These are phyloP conservation scores for Aspergillus hiratsukae DNA, from an alignment of 2,329 filamentous ascomycete species.

Conservation along the genomic window DNA sequence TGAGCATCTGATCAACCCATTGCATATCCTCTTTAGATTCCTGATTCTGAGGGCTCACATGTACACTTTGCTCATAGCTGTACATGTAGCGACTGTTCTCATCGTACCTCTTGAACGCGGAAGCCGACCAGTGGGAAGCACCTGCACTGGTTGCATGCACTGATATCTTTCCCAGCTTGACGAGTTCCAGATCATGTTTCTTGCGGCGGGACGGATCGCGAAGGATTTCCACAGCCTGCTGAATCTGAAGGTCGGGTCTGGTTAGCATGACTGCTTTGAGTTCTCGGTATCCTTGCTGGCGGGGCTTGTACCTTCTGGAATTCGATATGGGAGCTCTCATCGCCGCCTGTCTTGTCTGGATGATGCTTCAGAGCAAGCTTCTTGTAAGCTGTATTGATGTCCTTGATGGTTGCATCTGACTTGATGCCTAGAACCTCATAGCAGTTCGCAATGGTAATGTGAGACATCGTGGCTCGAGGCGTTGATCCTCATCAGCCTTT, in stretches of 20 bases:
- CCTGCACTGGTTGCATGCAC: neutral
- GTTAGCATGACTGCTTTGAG: neutral
- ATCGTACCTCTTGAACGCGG: neutral
- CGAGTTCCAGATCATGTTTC: slow-evolving; percentile 19
- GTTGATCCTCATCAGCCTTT: neutral
- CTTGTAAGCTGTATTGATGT: slow-evolving; percentile 33
- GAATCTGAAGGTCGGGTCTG: slow-evolving; percentile 20
- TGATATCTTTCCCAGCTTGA: neutral
- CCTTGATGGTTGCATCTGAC: slow-evolving; percentile 21
- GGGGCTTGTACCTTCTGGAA: slow-evolving; percentile 22
- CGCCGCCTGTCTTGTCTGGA: slow-evolving; percentile 28
- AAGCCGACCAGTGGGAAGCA: neutral
- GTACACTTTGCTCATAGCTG: slow-evolving; percentile 26
- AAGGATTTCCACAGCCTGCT: slow-evolving; percentile 31
- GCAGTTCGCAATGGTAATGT: slow-evolving; percentile 11
- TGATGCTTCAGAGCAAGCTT: slow-evolving; percentile 31
- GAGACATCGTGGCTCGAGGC: slow-evolving; percentile 6
- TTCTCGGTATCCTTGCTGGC: neutral
- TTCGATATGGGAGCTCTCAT: slow-evolving; percentile 4
- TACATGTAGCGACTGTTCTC: slow-evolving; percentile 22
- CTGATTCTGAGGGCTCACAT: slow-evolving; percentile 24
- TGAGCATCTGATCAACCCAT: slow-evolving; percentile 5
- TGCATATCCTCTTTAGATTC: slow-evolving; percentile 19
- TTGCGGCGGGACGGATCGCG: slow-evolving; percentile 23
- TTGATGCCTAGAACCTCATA: slow-evolving; percentile 27